These are phyloP conservation scores for Pachyrhizus erosus DNA, from an alignment of 306 rosid species.

Conservation along the genomic window DNA sequence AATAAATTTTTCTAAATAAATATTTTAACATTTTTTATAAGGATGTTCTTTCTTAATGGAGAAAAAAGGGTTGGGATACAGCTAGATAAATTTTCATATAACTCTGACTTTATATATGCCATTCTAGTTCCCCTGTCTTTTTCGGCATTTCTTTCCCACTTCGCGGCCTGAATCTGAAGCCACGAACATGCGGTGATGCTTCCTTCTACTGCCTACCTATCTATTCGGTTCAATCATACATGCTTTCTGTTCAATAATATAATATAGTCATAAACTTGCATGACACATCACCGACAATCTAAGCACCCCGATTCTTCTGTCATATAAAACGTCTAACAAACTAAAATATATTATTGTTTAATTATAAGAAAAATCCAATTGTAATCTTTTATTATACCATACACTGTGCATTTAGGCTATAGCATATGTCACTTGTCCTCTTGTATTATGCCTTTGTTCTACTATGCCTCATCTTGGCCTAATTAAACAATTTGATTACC, in stretches of 20 bases:
- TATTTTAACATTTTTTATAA: neutral
- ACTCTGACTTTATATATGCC: constrained; percentile 1
- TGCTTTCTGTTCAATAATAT: neutral
- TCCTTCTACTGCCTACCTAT: too few relatives aligned
- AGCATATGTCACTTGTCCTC: neutral
- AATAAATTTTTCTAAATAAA: neutral
- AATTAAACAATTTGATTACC: neutral
- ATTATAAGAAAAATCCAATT: constrained; percentile 9
- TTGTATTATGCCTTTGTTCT: neutral
- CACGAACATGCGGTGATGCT: constrained; percentile 34
- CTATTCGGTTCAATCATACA: constrained; percentile 35
- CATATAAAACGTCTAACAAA: neutral
- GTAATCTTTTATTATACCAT: neutral
- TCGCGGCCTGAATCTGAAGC: neutral
- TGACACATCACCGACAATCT: neutral
- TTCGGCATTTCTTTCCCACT: neutral
- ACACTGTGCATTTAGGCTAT: neutral
- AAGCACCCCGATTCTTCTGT: neutral
- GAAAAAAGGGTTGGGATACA: constrained; percentile 16
- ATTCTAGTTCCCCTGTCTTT: neutral
- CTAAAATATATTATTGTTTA: neutral
- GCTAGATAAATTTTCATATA: constrained; percentile 2
- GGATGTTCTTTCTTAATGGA: neutral
- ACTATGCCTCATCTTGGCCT: neutral
- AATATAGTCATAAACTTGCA: neutral